Percentiles rank a stretch among this genome's conserved stretches.
Conservation (phyloP, 306 rosid genomes). For the Betula pendula region DNA sequence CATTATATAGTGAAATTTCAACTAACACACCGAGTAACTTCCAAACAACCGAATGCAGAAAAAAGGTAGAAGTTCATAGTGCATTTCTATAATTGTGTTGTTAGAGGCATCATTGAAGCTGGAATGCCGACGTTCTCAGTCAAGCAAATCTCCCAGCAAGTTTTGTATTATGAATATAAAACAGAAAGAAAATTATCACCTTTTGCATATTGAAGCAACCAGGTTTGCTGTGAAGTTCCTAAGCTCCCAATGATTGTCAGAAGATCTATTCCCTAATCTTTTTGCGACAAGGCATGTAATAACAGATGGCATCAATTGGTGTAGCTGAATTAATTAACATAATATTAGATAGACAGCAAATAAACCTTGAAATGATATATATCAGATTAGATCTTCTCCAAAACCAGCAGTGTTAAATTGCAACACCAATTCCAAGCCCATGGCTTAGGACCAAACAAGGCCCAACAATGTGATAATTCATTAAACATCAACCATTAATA, state of each 20-base stretch:
- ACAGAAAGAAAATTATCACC: constrained; percentile 50
- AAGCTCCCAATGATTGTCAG: constrained; percentile 95
- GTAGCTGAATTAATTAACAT: constrained; percentile 57
- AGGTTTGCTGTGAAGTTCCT: constrained; percentile 78
- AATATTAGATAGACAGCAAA: constrained; percentile 31
- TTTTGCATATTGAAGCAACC: constrained; percentile 76
- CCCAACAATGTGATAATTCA: background rate
- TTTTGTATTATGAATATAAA: constrained; percentile 8
- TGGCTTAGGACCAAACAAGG: background rate
- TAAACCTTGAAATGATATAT: background rate
- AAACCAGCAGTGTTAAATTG: constrained; percentile 15
- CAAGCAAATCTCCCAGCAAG: constrained; percentile 4
- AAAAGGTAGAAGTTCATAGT: background rate
- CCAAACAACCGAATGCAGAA: background rate
- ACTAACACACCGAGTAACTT: background rate
- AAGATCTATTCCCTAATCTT: constrained; percentile 69
- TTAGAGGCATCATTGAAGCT: background rate
- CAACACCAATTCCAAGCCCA: constrained; percentile 1
- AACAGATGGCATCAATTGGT: constrained; percentile 90
- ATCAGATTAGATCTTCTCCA: constrained; percentile 17
- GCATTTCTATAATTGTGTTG: background rate
- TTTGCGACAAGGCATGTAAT: constrained; percentile 87
- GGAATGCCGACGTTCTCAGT: constrained; percentile 8
- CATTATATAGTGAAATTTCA: background rate
- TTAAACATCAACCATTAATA: background rate